phyloP scores from a whole-genome alignment of 2,329 filamentous ascomycete genomes.

The Hymenoscyphus infarciens region DNA sequence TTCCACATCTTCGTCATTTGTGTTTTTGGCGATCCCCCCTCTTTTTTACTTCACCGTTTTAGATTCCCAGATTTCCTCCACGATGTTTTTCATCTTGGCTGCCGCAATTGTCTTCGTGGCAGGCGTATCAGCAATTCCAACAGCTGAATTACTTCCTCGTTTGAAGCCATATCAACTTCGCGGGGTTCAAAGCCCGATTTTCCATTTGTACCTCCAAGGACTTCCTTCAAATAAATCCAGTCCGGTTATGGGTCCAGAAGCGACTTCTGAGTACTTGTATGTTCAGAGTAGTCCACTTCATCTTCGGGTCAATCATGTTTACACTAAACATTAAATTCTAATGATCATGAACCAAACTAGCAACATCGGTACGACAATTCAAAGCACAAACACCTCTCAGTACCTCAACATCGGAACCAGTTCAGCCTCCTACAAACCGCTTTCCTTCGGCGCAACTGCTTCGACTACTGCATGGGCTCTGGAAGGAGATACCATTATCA shows the following conservation, averaged over 20 bases:
- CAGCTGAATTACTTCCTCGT: slow-evolving; percentile 5
- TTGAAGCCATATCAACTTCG: slow-evolving; percentile 45
- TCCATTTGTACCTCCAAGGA: slow-evolving; percentile 50
- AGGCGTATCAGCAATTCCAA: slow-evolving; percentile 2
- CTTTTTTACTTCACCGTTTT: background rate
- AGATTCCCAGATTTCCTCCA: background rate
- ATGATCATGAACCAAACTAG: background rate
- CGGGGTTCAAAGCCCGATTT: slow-evolving; percentile 47
- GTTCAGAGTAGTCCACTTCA: background rate
- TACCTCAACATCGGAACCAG: slow-evolving; percentile 47
- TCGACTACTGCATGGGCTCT: slow-evolving; percentile 49
- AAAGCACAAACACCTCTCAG: slow-evolving; percentile 45
- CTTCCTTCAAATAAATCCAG: slow-evolving; percentile 34
- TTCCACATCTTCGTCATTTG: background rate
- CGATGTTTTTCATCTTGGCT: background rate
- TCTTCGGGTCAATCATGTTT: too few relatives aligned
- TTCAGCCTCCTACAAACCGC: slow-evolving; percentile 49
- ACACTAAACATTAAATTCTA: background rate
- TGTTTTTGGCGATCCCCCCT: background rate
- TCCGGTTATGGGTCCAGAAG: slow-evolving; percentile 50
- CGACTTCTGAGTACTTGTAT: slow-evolving; percentile 44
- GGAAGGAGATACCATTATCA: slow-evolving; percentile 47
- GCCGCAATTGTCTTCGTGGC: slow-evolving; percentile 7
- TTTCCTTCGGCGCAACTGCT: slow-evolving; percentile 42
- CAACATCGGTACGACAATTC: slow-evolving; percentile 47